These are phyloP conservation scores for Kurtzmaniella quercitrusa DNA, from an alignment of 1,139 yeast genomes.

Conservation along the genomic window DNA sequence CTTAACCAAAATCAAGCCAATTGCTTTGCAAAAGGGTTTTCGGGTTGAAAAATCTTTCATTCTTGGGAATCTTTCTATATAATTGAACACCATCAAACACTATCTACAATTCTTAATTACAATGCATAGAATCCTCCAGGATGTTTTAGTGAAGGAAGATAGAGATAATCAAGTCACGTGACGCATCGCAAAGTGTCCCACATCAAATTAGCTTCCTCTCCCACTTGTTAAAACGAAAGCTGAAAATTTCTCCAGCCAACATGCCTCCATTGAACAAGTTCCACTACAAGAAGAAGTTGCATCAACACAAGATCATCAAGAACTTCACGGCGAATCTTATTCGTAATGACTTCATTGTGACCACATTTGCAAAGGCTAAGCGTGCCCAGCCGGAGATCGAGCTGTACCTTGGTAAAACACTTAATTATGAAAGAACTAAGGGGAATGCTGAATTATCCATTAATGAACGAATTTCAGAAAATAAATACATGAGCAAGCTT, in stretches of 20 bases:
- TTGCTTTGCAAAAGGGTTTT: no score
- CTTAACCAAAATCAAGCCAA: no score
- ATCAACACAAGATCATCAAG: constrained; percentile 43
- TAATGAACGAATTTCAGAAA: constrained; percentile 18
- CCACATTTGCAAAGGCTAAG: constrained; percentile 45
- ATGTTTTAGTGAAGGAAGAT: no score
- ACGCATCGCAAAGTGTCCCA: neutral
- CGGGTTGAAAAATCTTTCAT: no score
- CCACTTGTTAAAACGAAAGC: neutral
- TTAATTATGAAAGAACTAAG: constrained; percentile 12
- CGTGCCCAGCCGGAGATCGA: constrained; percentile 45
- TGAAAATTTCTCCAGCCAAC: constrained; percentile 4
- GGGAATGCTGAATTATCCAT: constrained; percentile 14
- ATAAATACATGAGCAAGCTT: constrained; percentile 24
- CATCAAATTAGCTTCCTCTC: neutral
- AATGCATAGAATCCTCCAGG: no score
- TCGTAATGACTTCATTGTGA: constrained; percentile 44
- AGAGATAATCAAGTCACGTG: no score
- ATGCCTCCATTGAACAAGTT: constrained; percentile 45
- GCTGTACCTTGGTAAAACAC: constrained; percentile 32
- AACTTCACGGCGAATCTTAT: constrained; percentile 44
- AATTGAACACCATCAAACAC: no score
- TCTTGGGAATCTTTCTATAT: no score
- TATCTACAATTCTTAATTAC: no score
- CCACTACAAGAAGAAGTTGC: constrained; percentile 43